These are phyloP conservation scores for Plasmodium sp. DNA, from an alignment of 169 alveolate genomes.

Conservation along the genomic window DNA sequence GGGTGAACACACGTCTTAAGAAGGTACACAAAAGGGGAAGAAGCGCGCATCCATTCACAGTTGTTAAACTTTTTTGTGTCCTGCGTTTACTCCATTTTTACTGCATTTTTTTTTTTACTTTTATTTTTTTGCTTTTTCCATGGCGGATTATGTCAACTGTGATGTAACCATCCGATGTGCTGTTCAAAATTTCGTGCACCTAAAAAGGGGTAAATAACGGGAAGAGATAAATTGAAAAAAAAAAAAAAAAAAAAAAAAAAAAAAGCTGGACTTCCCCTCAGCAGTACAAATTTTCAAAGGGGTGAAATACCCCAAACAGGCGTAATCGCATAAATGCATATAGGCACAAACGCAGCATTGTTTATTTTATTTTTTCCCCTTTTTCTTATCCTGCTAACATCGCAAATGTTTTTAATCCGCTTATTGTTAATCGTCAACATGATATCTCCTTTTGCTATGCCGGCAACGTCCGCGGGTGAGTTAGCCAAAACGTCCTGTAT, in stretches of 20 bases:
- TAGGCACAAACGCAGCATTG: background rate
- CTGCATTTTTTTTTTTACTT: conserved; percentile 15
- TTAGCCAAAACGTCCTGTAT: conserved; percentile 19
- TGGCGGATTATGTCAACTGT: conserved; percentile 32
- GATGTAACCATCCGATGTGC: conserved; percentile 14
- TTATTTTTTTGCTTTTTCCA: conserved; percentile 25
- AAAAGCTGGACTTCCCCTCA: background rate
- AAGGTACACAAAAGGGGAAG: background rate
- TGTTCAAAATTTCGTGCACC: conserved; percentile 68
- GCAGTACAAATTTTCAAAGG: background rate
- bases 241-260: background rate
- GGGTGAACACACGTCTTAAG: background rate
- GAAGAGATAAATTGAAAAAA: background rate
- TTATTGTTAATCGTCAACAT: conserved; percentile 19
- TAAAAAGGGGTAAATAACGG: background rate
- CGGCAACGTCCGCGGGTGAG: conserved; percentile 36
- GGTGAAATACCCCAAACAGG: background rate
- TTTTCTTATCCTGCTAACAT: conserved; percentile 19
- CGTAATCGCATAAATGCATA: background rate
- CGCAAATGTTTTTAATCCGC: conserved; percentile 29
- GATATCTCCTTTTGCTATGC: conserved; percentile 34
- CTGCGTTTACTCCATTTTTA: background rate
- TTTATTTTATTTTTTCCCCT: background rate
- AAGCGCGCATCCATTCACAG: background rate
- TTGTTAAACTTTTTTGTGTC: background rate